phyloP scores from a whole-genome alignment of 192 early-diverging fungal species.

The Coemansia sp. region DNA sequence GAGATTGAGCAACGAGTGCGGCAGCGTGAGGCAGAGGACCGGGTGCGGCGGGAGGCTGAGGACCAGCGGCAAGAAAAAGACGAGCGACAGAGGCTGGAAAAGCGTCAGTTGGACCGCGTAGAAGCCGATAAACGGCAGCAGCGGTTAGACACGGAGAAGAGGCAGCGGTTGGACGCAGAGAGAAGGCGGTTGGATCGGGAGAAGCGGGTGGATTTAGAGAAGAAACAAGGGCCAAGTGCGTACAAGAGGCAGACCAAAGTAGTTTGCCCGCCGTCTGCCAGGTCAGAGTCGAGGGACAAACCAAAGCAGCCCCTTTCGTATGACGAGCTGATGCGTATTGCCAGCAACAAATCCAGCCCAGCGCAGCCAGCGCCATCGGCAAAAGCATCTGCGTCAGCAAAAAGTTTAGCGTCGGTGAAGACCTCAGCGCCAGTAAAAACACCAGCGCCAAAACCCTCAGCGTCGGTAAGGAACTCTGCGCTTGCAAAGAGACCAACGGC shows the following conservation, averaged over 20 bases:
- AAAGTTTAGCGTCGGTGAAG: not conserved
- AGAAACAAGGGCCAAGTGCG: not conserved
- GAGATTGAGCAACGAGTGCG: constrained; percentile 33
- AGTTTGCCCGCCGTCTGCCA: not conserved
- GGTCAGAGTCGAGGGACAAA: not conserved
- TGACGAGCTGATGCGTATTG: constrained; percentile 49
- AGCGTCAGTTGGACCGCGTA: not conserved
- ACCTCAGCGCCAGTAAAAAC: not conserved
- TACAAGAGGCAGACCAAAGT: no score
- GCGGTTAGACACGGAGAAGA: constrained; percentile 35
- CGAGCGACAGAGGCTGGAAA: not conserved
- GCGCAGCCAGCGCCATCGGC: not conserved
- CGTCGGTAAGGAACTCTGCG: not conserved
- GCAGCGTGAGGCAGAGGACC: constrained; percentile 38
- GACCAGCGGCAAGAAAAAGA: not conserved
- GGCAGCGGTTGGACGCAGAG: constrained; percentile 14
- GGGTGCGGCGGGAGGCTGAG: constrained; percentile 10
- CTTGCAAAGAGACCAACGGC: not conserved
- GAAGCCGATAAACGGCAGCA: constrained; percentile 31
- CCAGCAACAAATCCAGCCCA: constrained; percentile 6
- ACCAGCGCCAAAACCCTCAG: not conserved
- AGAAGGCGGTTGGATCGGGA: not conserved
- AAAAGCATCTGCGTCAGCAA: not conserved
- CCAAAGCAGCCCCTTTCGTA: constrained; percentile 27
- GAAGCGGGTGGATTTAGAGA: not conserved